Conservation (phyloP, 2,329 filamentous ascomycete species). For the Fusarium pseudograminearum region DNA sequence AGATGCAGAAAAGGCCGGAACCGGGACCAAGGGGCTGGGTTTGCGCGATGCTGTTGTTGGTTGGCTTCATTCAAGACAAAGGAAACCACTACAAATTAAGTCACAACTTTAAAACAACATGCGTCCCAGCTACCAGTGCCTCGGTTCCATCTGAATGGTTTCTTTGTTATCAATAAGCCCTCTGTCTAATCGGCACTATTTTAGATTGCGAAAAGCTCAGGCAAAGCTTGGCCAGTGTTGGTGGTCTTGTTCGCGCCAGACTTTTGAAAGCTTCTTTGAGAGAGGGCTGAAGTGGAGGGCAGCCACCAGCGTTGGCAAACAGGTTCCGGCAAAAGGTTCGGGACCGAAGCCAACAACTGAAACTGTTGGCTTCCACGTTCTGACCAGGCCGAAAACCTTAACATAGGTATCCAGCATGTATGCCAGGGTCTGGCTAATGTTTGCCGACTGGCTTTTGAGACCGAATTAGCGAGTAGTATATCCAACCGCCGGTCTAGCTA, state of each 20-base stretch:
- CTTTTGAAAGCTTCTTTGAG: not conserved
- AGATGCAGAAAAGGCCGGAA: not conserved
- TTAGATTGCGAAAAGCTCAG: not conserved
- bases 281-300: constrained; percentile 1
- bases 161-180: not conserved
- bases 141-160: not conserved
- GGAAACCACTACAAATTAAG: not conserved
- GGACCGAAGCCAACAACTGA: constrained; percentile 3
- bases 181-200: not conserved
- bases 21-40: not conserved
- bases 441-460: constrained; percentile 15
- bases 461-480: not conserved
- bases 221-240: not conserved
- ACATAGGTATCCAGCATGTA: constrained; percentile 1
- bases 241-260: not conserved
- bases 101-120: not conserved
- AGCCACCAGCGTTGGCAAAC: not conserved
- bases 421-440: constrained; percentile 1
- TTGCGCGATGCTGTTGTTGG: not conserved
- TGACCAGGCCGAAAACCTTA: constrained; percentile 9
- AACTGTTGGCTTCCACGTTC: constrained; percentile 12
- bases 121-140: not conserved
- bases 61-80: not conserved
- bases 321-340: constrained; percentile 4
- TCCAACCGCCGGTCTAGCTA: not conserved